phyloP scores from a whole-genome alignment of 768 basidiomycete species.

The Mycena amicta region DNA sequence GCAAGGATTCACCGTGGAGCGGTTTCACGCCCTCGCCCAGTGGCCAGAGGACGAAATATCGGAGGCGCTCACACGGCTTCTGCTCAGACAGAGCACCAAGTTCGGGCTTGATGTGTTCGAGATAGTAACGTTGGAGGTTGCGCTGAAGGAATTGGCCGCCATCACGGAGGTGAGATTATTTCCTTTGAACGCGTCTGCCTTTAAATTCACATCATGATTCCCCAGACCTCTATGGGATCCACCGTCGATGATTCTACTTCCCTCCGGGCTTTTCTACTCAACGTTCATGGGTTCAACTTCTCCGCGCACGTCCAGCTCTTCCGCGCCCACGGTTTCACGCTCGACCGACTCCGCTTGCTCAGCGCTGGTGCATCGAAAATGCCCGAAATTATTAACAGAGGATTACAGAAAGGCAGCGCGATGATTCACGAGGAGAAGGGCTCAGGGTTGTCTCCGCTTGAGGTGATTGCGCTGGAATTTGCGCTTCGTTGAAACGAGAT shows the following conservation, averaged over 20 bases:
- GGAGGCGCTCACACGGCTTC: background rate
- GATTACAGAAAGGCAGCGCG: background rate
- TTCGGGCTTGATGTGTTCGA: background rate
- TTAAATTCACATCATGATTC: no score
- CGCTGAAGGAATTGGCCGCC: no score
- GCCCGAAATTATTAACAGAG: background rate
- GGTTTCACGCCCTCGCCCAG: background rate
- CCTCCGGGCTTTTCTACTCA: background rate
- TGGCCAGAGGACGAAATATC: background rate
- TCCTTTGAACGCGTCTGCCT: no score
- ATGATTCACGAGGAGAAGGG: background rate
- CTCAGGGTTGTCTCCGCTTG: background rate
- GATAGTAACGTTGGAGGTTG: background rate
- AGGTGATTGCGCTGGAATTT: background rate
- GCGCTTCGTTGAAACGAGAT: no score
- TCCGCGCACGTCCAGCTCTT: background rate
- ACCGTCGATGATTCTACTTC: background rate
- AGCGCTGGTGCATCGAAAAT: background rate
- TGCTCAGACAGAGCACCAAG: background rate
- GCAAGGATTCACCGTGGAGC: background rate
- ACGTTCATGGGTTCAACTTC: background rate
- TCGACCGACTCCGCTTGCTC: background rate
- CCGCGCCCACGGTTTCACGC: background rate
- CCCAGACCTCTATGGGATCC: background rate
- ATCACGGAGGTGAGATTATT: no score